Conservation (phyloP, 208 protist species). For the Trypanosomatidae sp. region DNA sequence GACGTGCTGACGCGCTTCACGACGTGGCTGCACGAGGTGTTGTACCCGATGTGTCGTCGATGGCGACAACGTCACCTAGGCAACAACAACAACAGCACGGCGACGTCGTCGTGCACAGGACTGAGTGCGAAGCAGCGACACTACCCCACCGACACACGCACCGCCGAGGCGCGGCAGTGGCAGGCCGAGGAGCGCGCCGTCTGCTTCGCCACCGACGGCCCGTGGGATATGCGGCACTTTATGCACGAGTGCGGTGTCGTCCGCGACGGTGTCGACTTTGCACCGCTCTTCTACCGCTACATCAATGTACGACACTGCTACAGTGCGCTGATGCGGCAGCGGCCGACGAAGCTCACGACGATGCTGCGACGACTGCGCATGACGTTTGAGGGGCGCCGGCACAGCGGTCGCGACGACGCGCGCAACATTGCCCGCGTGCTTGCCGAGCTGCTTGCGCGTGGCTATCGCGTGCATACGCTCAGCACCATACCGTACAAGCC, state of each 20-base stretch:
- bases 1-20: slow-evolving; percentile 46
- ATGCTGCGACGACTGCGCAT: slow-evolving; percentile 68
- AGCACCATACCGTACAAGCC: too few species aligned
- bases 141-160: slow-evolving; percentile 37
- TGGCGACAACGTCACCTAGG: slow-evolving; percentile 22
- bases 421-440: slow-evolving; percentile 84
- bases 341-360: slow-evolving; percentile 55
- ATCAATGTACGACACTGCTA: slow-evolving; percentile 80
- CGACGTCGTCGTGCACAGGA: slow-evolving; percentile 18
- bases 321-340: slow-evolving; percentile 31
- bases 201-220: slow-evolving; percentile 79
- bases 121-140: slow-evolving; percentile 30
- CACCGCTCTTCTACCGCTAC: slow-evolving; percentile 83
- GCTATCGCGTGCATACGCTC: slow-evolving; percentile 44
- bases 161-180: slow-evolving; percentile 5
- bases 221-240: slow-evolving; percentile 87
- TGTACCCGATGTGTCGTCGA: slow-evolving; percentile 54
- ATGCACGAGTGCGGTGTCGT: slow-evolving; percentile 80
- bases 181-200: slow-evolving; percentile 41
- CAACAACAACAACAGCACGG: too few species aligned
- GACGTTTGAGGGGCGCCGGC: slow-evolving; percentile 61
- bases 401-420: slow-evolving; percentile 86
- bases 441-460: slow-evolving; percentile 58
- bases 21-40: slow-evolving; percentile 34
- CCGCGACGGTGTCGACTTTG: slow-evolving; percentile 56